phyloP scores from a whole-genome alignment of 371 early-diverging fungal genomes.

The Mortierella sp. region DNA sequence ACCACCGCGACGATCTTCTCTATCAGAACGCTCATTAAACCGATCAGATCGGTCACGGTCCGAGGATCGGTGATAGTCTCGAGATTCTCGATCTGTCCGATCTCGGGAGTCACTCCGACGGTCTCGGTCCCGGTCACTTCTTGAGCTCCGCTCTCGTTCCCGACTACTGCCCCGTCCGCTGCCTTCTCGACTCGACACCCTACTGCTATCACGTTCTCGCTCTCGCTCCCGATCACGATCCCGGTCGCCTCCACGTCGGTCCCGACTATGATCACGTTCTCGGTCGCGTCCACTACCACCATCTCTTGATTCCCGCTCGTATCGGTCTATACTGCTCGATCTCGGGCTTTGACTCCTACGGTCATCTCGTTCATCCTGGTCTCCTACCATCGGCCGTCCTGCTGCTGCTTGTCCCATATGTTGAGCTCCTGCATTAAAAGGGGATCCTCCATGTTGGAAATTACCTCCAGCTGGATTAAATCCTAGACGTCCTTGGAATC shows the following conservation, averaged over 20 bases:
- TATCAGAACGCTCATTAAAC: slow-evolving; percentile 22
- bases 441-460: slow-evolving; percentile 14
- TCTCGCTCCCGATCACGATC: slow-evolving; percentile 25
- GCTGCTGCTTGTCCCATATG: slow-evolving; percentile 14
- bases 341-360: slow-evolving; percentile 4
- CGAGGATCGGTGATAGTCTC: slow-evolving; percentile 29
- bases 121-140: slow-evolving; percentile 39
- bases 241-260: slow-evolving; percentile 14
- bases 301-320: slow-evolving; percentile 13
- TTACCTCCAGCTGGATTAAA: slow-evolving; percentile 32
- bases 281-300: slow-evolving; percentile 21
- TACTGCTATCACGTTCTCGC: slow-evolving; percentile 19
- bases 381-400: slow-evolving; percentile 38
- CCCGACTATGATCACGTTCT: slow-evolving; percentile 17
- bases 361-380: slow-evolving; percentile 30
- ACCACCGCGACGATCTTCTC: slow-evolving; percentile 24
- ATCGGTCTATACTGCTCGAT: slow-evolving; percentile 10
- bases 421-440: slow-evolving; percentile 15
- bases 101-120: slow-evolving; percentile 22
- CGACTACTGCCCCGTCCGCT: slow-evolving; percentile 41
- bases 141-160: slow-evolving; percentile 28
- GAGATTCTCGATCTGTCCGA: slow-evolving; percentile 10
- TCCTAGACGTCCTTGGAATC: neutral
- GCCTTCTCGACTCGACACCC: slow-evolving; percentile 38
- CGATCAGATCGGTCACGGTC: slow-evolving; percentile 35